These are phyloP conservation scores for Termitomyces sp. DNA, from an alignment of 768 basidiomycete genomes.

Conservation along the genomic window DNA sequence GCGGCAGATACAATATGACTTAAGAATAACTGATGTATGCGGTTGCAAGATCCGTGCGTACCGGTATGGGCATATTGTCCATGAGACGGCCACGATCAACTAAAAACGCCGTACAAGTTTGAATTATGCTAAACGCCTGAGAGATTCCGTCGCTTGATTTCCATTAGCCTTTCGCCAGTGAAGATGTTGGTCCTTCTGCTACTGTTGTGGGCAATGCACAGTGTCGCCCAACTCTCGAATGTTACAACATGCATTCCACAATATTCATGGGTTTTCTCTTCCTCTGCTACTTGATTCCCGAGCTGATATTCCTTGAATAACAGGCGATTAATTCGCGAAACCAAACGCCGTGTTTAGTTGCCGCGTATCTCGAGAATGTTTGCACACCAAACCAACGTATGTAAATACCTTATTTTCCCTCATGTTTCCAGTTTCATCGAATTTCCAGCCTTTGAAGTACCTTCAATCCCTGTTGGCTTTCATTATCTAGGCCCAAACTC, in stretches of 20 bases:
- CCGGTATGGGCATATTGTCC: background rate
- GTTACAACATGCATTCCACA: conserved; percentile 28
- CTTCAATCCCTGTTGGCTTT: conserved; percentile 27
- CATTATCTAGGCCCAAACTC: conserved; percentile 38
- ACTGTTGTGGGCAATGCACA: background rate
- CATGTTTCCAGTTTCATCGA: background rate
- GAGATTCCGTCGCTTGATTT: background rate
- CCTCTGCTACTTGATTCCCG: background rate
- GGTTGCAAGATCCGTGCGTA: background rate
- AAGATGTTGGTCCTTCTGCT: background rate
- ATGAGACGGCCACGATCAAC: background rate
- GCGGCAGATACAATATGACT: background rate
- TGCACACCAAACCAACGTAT: conserved; percentile 29
- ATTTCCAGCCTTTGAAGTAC: conserved; percentile 30
- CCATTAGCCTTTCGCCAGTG: conserved; percentile 1
- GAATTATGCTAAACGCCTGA: background rate
- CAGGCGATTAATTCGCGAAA: conserved; percentile 33
- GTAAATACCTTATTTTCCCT: conserved; percentile 8
- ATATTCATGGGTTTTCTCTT: conserved; percentile 30
- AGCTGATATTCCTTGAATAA: background rate
- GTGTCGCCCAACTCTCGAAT: conserved; percentile 26
- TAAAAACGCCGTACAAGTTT: background rate
- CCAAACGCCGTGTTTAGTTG: conserved; percentile 47
- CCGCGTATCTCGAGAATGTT: conserved; percentile 39
- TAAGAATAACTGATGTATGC: background rate